phyloP scores from a whole-genome alignment of 345 rosid genomes.

The Toxicodendron radicans region DNA sequence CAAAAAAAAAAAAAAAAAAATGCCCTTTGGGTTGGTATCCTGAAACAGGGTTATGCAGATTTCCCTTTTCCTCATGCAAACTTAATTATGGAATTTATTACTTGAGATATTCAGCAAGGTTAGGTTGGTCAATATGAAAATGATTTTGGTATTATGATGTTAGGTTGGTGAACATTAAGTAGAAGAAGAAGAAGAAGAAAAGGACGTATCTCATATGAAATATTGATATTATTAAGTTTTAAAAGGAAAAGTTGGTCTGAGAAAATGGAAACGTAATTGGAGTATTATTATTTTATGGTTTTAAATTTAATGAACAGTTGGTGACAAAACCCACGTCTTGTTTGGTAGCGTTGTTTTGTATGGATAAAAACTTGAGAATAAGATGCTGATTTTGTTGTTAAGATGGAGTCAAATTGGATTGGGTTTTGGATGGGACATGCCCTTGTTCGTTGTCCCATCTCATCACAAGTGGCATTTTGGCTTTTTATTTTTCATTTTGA shows the following conservation, averaged over 20 bases:
- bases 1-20: background rate
- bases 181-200: background rate
- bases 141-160: background rate
- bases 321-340: slow-evolving; percentile 2
- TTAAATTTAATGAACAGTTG: background rate
- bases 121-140: background rate
- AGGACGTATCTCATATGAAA: background rate
- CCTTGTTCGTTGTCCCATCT: slow-evolving; percentile 22
- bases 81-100: too few relatives aligned
- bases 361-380: background rate
- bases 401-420: background rate
- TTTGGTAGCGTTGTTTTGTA: background rate
- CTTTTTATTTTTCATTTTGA: slow-evolving; percentile 3
- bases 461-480: background rate
- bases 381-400: background rate
- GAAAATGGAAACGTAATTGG: background rate
- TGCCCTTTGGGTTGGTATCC: slow-evolving; percentile 17
- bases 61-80: too few relatives aligned
- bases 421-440: background rate
- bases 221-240: background rate
- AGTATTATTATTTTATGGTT: too few relatives aligned
- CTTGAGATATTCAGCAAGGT: background rate
- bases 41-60: background rate
- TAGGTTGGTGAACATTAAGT: background rate
- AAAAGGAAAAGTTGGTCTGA: background rate